Percentiles rank a stretch among this genome's conserved stretches.
phyloP scores from a whole-genome alignment of 2,329 filamentous ascomycete species.

The Epichloe sibirici region DNA sequence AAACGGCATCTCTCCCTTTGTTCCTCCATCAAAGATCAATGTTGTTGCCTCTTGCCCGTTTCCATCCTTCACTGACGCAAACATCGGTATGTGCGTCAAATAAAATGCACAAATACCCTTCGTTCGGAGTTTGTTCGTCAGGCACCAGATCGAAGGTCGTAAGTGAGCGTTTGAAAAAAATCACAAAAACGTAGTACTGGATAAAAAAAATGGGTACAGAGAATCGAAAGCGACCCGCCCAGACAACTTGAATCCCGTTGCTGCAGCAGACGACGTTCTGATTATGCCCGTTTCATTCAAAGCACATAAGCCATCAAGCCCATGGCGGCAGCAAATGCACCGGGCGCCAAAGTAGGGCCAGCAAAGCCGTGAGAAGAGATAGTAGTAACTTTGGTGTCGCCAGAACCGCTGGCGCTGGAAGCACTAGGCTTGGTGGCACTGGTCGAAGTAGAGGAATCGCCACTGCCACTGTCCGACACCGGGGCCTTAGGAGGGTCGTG shows the following conservation, averaged over 20 bases:
- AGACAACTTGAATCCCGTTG: constrained; percentile 4
- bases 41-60: constrained; percentile 7
- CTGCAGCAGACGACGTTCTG: background rate
- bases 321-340: constrained; percentile 34
- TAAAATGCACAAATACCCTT: constrained; percentile 8
- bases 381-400: constrained; percentile 19
- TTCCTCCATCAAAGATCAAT: constrained; percentile 10
- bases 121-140: constrained; percentile 13
- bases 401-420: constrained; percentile 9
- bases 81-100: constrained; percentile 4
- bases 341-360: constrained; percentile 29
- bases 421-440: constrained; percentile 13
- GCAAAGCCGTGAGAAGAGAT: constrained; percentile 20
- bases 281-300: constrained; percentile 17
- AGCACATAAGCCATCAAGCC: constrained; percentile 41
- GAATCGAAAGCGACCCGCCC: constrained; percentile 16
- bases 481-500: constrained; percentile 22
- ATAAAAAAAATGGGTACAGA: constrained; percentile 20
- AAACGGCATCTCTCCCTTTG: constrained; percentile 9
- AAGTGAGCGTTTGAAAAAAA: constrained; percentile 4
- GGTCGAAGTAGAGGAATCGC: constrained; percentile 14
- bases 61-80: background rate
- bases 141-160: background rate
- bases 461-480: constrained; percentile 9
- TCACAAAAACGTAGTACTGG: constrained; percentile 17